Conservation (phyloP, 805 yeast genomes). For the Wickerhamiella siamensis region DNA sequence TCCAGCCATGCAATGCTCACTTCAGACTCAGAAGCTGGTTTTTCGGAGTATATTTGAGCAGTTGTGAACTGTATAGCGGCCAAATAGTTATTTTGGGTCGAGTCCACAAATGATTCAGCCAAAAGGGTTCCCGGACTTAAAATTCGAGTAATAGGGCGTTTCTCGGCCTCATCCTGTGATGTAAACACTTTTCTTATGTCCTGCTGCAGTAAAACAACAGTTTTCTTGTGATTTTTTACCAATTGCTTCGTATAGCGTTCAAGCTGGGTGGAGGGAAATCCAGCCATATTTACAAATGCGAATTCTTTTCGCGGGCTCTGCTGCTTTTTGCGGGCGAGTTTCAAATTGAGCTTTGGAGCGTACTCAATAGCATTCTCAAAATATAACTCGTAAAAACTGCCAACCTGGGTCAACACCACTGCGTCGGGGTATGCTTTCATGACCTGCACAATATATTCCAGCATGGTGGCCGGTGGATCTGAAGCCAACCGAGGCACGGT, state of each 20-base stretch:
- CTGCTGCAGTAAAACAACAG: conserved; percentile 68
- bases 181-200: conserved; percentile 18
- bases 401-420: conserved; percentile 31
- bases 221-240: conserved; percentile 52
- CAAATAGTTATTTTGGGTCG: conserved; percentile 54
- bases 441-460: conserved; percentile 14
- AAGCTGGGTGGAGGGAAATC: conserved; percentile 65
- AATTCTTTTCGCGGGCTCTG: conserved; percentile 22
- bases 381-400: conserved; percentile 37
- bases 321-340: conserved; percentile 39
- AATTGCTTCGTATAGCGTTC: conserved; percentile 60
- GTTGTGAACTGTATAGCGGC: conserved; percentile 34
- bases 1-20: conserved; percentile 85
- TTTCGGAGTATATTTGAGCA: conserved; percentile 15
- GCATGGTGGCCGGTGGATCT: conserved; percentile 7
- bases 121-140: conserved; percentile 88
- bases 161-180: conserved; percentile 23
- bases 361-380: conserved; percentile 71
- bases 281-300: conserved; percentile 48
- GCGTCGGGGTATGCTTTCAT: conserved; percentile 37
- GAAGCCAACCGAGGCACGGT: not conserved
- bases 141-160: conserved; percentile 61
- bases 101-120: conserved; percentile 71
- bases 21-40: conserved; percentile 29
- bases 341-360: conserved; percentile 58